Base-by-base conservation (phyloP, 495 filamentous ascomycete genomes). In the Penicillium malachiteum region DNA sequence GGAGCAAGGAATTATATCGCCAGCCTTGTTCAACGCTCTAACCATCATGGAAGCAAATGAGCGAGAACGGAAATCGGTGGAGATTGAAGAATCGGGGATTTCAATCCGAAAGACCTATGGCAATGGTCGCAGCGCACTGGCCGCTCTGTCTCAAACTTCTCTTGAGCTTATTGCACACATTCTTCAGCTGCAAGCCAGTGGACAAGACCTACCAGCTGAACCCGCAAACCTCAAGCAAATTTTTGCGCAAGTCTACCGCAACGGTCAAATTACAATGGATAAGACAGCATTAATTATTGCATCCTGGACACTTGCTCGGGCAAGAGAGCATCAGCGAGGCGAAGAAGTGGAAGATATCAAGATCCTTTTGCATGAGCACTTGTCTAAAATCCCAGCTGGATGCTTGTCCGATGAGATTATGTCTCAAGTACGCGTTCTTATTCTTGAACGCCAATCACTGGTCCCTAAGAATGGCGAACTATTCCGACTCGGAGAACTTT, bases 1-100 rank as follows among this genome's bases (percentile, higher is more conserved):
- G 70, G 76, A 79, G 54, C 66, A 73, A 50, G 66, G 74, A 1
- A 68, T 79, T 40, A 77, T 79, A 52, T 79, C 76, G 3, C 72
- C 74, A 3, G 75, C 75, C 16, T 63, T 79, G 12, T 71, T 78
- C 55, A 67, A 73, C 45, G 73, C 72, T 6, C 58, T 79, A 35
- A 69, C 71, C 9, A 55, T 79, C 34, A 62, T 78, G 56, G 68
- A 71, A 6, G 74, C 70, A 34, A 79, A 78, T 39, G 64, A 66
- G 33, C 61, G 76, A 30, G 76, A 79, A 50, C 60, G 70, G 37
- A 70, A 73, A 48, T 66, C 55, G 3, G 51, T 78, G 0, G 61
- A 70, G 33, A 74, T 78, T 30, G 59, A 66, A 13, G 64, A 74
- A 49, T 31, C 64, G 3, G 57, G 38, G 0, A 74, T 77, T 35